Evolutionary conservation across 2,329 filamentous ascomycete species (phyloP).

Genomic region (Diaporthe sp.): DNA sequence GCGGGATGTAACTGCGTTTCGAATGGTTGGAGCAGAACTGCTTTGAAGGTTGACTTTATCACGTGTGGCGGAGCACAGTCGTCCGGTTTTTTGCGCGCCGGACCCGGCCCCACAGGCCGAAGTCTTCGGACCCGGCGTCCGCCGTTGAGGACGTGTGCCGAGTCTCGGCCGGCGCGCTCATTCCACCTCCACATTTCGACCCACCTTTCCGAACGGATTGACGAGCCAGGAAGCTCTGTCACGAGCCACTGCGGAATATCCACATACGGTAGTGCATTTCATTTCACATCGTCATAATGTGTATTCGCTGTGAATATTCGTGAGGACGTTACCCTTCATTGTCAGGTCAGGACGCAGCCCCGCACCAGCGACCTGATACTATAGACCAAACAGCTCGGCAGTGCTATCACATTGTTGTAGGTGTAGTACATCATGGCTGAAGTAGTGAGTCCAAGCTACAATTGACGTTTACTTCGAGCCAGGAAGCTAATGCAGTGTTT

Average conservation of each 20-base stretch:
- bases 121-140: background rate
- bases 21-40: background rate
- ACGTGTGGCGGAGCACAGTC: background rate
- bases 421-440: constrained; percentile 46
- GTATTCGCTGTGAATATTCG: background rate
- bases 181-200: background rate
- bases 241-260: background rate
- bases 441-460: constrained; percentile 26
- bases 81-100: background rate
- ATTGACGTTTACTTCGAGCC: background rate
- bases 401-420: constrained; percentile 32
- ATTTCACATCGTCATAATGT: background rate
- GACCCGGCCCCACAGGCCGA: background rate
- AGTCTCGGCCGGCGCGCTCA: background rate
- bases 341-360: background rate
- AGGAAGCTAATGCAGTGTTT: background rate
- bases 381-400: constrained; percentile 37
- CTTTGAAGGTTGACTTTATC: background rate
- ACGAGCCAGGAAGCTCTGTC: background rate
- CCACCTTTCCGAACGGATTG: background rate
- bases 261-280: background rate
- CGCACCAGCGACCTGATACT: constrained; percentile 36
- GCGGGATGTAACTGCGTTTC: background rate
- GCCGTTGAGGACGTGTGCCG: background rate
- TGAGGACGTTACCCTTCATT: background rate